Evolutionary conservation across 352 stramenopile species (phyloP).

Genomic region (Globisporangium okanoganense): DNA sequence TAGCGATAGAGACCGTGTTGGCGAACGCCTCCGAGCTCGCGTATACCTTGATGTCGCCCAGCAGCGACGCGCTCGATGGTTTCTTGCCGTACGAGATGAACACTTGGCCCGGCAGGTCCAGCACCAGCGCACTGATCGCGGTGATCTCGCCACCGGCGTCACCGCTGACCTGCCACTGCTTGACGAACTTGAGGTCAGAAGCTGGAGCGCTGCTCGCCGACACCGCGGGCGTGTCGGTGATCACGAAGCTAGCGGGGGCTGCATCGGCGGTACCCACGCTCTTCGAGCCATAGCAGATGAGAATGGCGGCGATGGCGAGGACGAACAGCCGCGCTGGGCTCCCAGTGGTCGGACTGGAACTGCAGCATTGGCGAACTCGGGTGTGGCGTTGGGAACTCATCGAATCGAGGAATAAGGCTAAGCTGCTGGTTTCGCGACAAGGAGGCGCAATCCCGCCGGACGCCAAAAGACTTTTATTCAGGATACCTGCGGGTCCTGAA

Average conservation of each 20-base stretch:
- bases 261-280: background rate
- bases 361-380: background rate
- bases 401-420: background rate
- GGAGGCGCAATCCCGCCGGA: too few relatives aligned
- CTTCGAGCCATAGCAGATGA: background rate
- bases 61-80: background rate
- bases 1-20: background rate
- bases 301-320: background rate
- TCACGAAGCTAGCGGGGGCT: background rate
- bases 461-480: too few relatives aligned
- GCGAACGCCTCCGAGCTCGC: background rate
- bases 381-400: background rate
- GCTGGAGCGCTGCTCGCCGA: background rate
- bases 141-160: conserved; percentile 1
- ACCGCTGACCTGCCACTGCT: background rate
- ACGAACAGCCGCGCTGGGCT: background rate
- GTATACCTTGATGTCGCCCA: conserved; percentile 8
- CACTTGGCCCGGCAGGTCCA: conserved; percentile 2
- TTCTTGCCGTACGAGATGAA: conserved; percentile 11
- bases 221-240: background rate
- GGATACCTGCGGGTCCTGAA: too few relatives aligned
- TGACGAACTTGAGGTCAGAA: conserved; percentile 1
- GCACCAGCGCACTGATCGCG: background rate
- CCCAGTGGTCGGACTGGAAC: background rate
- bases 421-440: too few relatives aligned